Percentiles rank a stretch among this genome's conserved stretches.
These are phyloP conservation scores for Circinella umbellata DNA, from an alignment of 371 early-diverging fungal genomes.

Conservation along the genomic window DNA sequence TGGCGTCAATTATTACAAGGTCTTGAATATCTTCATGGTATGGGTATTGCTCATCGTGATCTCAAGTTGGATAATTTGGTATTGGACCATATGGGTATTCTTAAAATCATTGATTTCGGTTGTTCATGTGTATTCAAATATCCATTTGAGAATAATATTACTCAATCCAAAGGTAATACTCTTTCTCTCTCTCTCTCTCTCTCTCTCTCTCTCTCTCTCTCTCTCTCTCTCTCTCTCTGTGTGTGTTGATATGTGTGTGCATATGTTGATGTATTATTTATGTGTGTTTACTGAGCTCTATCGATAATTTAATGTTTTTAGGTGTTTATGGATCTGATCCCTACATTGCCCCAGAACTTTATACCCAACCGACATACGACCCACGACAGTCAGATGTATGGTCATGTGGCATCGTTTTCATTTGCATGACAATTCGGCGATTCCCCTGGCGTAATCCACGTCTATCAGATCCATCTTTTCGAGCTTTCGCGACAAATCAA, in stretches of 20 bases:
- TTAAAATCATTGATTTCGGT: slow-evolving; percentile 96
- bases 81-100: slow-evolving; percentile 65
- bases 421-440: slow-evolving; percentile 75
- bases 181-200: too few relatives aligned
- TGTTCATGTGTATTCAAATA: slow-evolving; percentile 78
- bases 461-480: slow-evolving; percentile 54
- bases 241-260: too few relatives aligned
- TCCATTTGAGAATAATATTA: slow-evolving; percentile 64
- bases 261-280: too few relatives aligned
- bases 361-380: slow-evolving; percentile 61
- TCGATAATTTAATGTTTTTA: neutral
- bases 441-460: slow-evolving; percentile 78
- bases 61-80: slow-evolving; percentile 88
- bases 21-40: slow-evolving; percentile 70
- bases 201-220: too few relatives aligned
- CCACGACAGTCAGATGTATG: slow-evolving; percentile 75
- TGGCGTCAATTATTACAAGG: slow-evolving; percentile 80
- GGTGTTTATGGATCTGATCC: slow-evolving; percentile 88
- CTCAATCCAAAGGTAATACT: slow-evolving; percentile 58
- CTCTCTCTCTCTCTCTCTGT: too few relatives aligned
- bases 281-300: too few relatives aligned
- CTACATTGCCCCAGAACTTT: slow-evolving; percentile 92
- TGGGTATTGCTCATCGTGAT: slow-evolving; percentile 89
- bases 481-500: slow-evolving; percentile 49
- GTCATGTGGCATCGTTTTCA: slow-evolving; percentile 78